Conservation (phyloP, 148 eudicot genomes). For the Cornus florida region DNA sequence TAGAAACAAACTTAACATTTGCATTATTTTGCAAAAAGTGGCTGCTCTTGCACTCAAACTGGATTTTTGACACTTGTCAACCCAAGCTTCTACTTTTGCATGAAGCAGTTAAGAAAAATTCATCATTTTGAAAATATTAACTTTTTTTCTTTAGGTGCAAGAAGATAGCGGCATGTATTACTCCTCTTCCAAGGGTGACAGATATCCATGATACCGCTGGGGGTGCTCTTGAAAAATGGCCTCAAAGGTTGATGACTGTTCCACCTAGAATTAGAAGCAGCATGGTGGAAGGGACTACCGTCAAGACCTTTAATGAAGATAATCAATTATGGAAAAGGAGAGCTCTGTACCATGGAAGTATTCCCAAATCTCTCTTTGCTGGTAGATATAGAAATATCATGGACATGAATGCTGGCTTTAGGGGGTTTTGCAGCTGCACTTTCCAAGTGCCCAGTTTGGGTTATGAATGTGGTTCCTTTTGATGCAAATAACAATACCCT, state of each 20-base stretch:
- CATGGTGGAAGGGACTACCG: slow-evolving; percentile 26
- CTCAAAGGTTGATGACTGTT: slow-evolving; percentile 45
- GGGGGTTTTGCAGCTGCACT: slow-evolving; percentile 82
- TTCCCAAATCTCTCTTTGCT: slow-evolving; percentile 33
- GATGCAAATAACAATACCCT: slow-evolving; percentile 51
- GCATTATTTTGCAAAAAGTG: too few relatives aligned
- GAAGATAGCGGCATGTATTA: slow-evolving; percentile 51
- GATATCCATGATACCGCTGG: slow-evolving; percentile 40
- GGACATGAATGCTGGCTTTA: slow-evolving; percentile 76
- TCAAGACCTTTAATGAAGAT: slow-evolving; percentile 43
- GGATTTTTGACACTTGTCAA: too few relatives aligned
- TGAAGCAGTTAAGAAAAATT: too few relatives aligned
- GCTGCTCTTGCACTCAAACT: too few relatives aligned
- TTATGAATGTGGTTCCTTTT: slow-evolving; percentile 65
- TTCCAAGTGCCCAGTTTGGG: slow-evolving; percentile 60
- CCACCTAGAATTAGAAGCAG: slow-evolving; percentile 48
- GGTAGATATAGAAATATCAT: slow-evolving; percentile 57
- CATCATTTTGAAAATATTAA: too few relatives aligned
- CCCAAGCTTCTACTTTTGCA: too few relatives aligned
- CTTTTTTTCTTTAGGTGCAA: slow-evolving; percentile 36
- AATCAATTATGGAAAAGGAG: slow-evolving; percentile 59
- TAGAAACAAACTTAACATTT: too few relatives aligned
- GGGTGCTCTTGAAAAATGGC: slow-evolving; percentile 66
- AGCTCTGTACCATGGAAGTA: slow-evolving; percentile 38
- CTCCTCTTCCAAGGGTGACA: slow-evolving; percentile 45